Conservation (phyloP, 2,329 filamentous ascomycete species). For the Talaromyces sp. region DNA sequence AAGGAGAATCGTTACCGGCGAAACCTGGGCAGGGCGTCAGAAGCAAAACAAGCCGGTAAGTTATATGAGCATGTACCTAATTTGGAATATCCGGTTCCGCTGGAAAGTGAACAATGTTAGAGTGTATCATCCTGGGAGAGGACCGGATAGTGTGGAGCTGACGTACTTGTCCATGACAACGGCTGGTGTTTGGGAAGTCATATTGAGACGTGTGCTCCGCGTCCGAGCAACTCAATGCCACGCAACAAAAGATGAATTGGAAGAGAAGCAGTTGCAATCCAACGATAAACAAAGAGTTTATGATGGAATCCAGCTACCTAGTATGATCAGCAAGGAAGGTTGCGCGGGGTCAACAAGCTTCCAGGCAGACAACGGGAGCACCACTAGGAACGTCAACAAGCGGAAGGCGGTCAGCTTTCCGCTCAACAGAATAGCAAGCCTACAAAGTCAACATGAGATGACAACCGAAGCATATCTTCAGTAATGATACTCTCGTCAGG, state of each 20-base stretch:
- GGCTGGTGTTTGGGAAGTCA: slow-evolving; percentile 98
- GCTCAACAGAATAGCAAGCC: neutral
- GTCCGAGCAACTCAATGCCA: slow-evolving; percentile 12
- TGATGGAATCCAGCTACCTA: slow-evolving; percentile 1
- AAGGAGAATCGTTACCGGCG: slow-evolving; percentile 97
- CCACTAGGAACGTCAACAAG: neutral
- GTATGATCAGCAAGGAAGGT: neutral
- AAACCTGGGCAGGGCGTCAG: slow-evolving; percentile 64
- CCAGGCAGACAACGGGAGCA: slow-evolving; percentile 12
- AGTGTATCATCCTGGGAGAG: slow-evolving; percentile 35
- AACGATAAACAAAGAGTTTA: neutral
- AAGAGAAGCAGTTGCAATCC: neutral
- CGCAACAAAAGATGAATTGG: neutral
- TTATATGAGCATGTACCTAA: slow-evolving; percentile 61
- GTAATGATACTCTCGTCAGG: too few species aligned
- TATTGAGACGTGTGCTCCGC: slow-evolving; percentile 40
- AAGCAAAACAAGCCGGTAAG: slow-evolving; percentile 23
- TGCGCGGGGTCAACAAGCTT: slow-evolving; percentile 14
- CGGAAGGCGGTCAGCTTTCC: slow-evolving; percentile 11
- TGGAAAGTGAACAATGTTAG: slow-evolving; percentile 41
- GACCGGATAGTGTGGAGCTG: slow-evolving; percentile 23
- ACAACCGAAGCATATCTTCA: too few species aligned
- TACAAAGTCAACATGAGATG: too few species aligned
- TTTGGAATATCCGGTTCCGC: slow-evolving; percentile 99
- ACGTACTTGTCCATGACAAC: slow-evolving; percentile 99